phyloP scores from a whole-genome alignment of 306 rosid species.

The Sesbania bispinosa region DNA sequence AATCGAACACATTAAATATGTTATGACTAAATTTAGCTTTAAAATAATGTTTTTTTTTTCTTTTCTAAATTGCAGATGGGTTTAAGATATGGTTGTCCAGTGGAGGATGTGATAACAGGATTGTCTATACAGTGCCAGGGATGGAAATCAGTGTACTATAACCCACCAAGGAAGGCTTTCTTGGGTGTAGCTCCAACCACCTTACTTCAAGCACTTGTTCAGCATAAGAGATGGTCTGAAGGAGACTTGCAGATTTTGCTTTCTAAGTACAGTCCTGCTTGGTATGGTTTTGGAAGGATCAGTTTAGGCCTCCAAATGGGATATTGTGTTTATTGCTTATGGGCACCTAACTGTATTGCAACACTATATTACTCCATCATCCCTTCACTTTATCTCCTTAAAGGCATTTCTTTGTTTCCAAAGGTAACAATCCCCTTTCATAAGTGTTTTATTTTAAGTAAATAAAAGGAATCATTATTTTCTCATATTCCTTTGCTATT shows the following conservation, averaged over 20 bases:
- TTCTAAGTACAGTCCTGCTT: constrained; percentile 57
- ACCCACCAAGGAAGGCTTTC: constrained; percentile 66
- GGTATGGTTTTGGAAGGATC: constrained; percentile 54
- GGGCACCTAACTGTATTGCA: constrained; percentile 62
- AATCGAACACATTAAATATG: too few species aligned
- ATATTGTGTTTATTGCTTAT: constrained; percentile 45
- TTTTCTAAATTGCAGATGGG: constrained; percentile 52
- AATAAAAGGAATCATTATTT: background rate
- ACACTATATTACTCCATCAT: constrained; percentile 50
- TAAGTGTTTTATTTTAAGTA: background rate
- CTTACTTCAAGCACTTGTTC: constrained; percentile 50
- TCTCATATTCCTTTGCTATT: background rate
- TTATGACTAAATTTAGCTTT: background rate
- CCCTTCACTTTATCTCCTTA: constrained; percentile 66
- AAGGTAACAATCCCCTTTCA: constrained; percentile 37
- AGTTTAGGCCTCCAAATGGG: constrained; percentile 62
- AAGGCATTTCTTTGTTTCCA: constrained; percentile 68
- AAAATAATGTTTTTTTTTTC: background rate
- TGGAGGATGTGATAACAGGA: constrained; percentile 86
- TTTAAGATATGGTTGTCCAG: constrained; percentile 64
- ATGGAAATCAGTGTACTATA: constrained; percentile 72
- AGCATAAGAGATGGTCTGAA: constrained; percentile 89
- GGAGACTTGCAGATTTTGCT: constrained; percentile 63
- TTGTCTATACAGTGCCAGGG: constrained; percentile 56
- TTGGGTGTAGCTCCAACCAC: constrained; percentile 62